A percentile compares a stretch with the other conserved stretches of the same genome.
Conservation (phyloP, 495 filamentous ascomycete species). For the Cenococcum geophilum region DNA sequence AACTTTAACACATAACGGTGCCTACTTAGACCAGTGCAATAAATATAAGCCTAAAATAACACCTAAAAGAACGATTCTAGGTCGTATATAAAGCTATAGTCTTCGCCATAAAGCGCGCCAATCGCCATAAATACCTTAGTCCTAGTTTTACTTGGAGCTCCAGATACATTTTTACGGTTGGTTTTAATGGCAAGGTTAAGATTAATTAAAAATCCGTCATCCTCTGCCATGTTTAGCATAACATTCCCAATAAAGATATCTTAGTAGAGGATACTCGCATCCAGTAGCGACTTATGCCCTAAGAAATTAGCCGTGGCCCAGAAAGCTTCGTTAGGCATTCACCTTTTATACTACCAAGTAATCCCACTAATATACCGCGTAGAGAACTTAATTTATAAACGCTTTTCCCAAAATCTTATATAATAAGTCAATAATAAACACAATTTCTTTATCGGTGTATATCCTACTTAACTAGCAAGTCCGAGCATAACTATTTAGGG, state of each 20-base stretch:
- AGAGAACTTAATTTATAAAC: conserved; percentile 22
- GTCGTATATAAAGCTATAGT: too few relatives aligned
- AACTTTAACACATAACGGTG: conserved; percentile 11
- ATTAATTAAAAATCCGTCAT: conserved; percentile 27
- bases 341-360: conserved; percentile 25
- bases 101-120: too few relatives aligned
- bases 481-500: conserved; percentile 20
- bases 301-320: conserved; percentile 20
- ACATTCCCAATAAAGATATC: too few relatives aligned
- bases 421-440: conserved; percentile 22
- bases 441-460: conserved; percentile 17
- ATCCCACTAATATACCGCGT: conserved; percentile 20
- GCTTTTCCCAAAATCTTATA: conserved; percentile 20
- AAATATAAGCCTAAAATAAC: too few relatives aligned
- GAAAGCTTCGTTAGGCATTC: conserved; percentile 9
- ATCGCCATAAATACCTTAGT: too few relatives aligned
- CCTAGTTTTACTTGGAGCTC: too few relatives aligned
- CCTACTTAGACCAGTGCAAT: conserved; percentile 21
- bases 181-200: too few relatives aligned
- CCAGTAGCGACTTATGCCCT: conserved; percentile 31
- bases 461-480: conserved; percentile 25
- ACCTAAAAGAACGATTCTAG: too few relatives aligned
- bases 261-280: too few relatives aligned
- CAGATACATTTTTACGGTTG: conserved; percentile 28
- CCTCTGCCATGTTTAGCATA: too few relatives aligned